phyloP scores from a whole-genome alignment of 2,329 filamentous ascomycete genomes.

The Beauveria varroae region DNA sequence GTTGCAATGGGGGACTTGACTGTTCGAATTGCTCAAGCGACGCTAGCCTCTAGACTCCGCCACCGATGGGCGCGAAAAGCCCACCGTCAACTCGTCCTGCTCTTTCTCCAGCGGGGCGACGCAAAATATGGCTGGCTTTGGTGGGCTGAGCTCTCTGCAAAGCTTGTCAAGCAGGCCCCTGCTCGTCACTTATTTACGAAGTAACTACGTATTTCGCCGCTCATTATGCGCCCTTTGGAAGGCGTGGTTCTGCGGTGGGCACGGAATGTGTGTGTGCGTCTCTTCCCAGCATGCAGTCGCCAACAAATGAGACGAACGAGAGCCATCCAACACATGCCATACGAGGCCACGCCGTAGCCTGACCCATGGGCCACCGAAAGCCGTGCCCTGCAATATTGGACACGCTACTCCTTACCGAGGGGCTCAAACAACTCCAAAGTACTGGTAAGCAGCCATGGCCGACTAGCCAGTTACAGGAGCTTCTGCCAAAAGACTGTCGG shows the following conservation, averaged over 20 bases:
- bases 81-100: background rate
- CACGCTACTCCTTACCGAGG: background rate
- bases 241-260: background rate
- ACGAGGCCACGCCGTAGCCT: background rate
- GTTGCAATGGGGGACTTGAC: background rate
- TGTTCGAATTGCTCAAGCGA: constrained; percentile 1
- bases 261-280: background rate
- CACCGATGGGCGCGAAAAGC: background rate
- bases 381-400: constrained; percentile 6
- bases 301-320: background rate
- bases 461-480: background rate
- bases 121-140: background rate
- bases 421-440: background rate
- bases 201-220: background rate
- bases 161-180: background rate
- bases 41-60: background rate
- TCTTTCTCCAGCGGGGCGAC: background rate
- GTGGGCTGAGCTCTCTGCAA: background rate
- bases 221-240: background rate
- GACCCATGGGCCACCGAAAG: background rate
- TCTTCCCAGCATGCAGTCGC: background rate
- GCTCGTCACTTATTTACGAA: background rate
- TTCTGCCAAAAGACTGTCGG: background rate
- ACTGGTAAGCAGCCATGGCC: background rate
- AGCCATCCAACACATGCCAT: background rate